These are phyloP conservation scores for Falciphora oryzae DNA, from an alignment of 2,329 filamentous ascomycete species.

Conservation along the genomic window DNA sequence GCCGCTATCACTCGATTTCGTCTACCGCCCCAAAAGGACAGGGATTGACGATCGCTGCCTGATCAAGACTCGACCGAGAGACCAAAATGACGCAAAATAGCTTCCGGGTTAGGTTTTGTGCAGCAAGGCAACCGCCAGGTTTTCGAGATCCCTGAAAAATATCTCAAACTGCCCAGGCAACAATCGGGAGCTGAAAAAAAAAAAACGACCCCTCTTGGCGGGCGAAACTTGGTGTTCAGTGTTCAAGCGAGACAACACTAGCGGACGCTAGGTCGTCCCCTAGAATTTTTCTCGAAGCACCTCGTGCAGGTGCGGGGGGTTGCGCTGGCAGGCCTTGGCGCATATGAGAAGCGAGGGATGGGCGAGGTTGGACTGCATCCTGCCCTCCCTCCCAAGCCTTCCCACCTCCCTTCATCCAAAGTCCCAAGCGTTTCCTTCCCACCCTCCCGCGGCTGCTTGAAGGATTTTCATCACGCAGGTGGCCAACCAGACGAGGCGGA, in stretches of 20 bases:
- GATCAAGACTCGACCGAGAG: neutral
- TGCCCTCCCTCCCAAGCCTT: neutral
- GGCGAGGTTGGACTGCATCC: neutral
- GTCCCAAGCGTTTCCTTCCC: neutral
- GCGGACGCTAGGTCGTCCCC: no score
- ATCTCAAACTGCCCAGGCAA: neutral
- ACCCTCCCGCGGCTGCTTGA: neutral
- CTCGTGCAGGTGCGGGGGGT: neutral
- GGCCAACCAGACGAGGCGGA: neutral
- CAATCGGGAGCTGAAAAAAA: neutral
- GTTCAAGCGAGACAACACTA: neutral
- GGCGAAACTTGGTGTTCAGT: neutral
- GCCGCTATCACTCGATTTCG: neutral
- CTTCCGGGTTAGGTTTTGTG: neutral
- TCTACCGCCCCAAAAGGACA: neutral
- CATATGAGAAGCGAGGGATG: neutral
- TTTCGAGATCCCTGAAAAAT: neutral
- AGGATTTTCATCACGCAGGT: neutral
- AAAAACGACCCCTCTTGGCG: neutral
- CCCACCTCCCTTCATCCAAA: neutral
- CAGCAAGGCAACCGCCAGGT: neutral
- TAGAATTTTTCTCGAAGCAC: slow-evolving; percentile 1
- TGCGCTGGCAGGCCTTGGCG: neutral
- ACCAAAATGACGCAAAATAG: neutral
- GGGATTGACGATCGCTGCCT: neutral